Base-by-base conservation (phyloP, 495 filamentous ascomycete species). In the Penicillium parvum region DNA sequence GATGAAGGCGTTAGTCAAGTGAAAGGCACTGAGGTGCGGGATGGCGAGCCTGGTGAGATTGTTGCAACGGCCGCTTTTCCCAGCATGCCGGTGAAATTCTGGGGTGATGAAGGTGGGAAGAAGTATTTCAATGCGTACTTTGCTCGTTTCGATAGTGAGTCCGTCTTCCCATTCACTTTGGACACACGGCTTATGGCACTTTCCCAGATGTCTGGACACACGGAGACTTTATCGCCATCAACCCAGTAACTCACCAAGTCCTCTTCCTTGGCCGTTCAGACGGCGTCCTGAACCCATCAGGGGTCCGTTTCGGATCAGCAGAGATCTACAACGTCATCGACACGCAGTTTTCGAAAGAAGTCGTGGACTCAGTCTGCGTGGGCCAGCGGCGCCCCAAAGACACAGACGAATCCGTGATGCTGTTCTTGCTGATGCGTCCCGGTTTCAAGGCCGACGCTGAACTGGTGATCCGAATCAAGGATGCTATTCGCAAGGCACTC, bases 251-350 rank as follows among this genome's bases (percentile, higher is more conserved):
- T 7, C 69, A 73, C 21, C 74, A 77, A 38, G 58, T 89, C 7
- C 61, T 75, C 23, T 83, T 91, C 58, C 74, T 85, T 22, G 86
- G 86, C 2, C 77, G 86, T n/a, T 81, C 78, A 23, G 86, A 91
- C 55, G 86, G 86, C 12, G 79, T 89, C 7, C 61, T 91, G 9
- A 91, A 91, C 50, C 86, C 86, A 0, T 75, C 79, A 0, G 86
- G 86, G 4, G 81, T 91, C 22, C 71, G 86, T 0, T 90, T 91
- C 53, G 86, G 86, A 3, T 81, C 76, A 17, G 83, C 84, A 12
- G 86, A 91, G 61, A 82, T 91, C 35, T 91, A 91, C 62, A 68
- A 70, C 14, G 81, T 88, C 3, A 60, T 90, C 18, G 86, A 90
- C 56, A 68, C 72, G 36, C 61, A 75, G 34, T 88, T 89, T 47